Base-by-base conservation (phyloP, 2,329 filamentous ascomycete genomes). In the Tricladium varicosporioides region DNA sequence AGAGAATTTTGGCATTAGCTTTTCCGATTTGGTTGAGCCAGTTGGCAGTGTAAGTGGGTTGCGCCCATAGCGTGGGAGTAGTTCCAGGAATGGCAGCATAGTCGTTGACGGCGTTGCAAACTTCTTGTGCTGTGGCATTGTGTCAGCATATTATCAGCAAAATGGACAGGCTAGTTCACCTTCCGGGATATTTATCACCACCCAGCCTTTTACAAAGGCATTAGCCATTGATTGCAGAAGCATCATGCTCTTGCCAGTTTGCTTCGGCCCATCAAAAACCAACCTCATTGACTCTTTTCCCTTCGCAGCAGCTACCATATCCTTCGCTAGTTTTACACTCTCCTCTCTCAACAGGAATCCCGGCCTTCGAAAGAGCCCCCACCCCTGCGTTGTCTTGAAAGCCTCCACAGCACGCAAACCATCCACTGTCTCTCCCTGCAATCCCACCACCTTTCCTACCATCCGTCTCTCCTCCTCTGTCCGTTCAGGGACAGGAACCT, bases 371-470 rank as follows among this genome's bases (percentile, higher is more conserved):
- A 97, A 99, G 67, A 96, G 76, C 58, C 81, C 83, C 92, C 94
- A 99, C 62, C 83, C 86, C 79, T 97, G 94, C 19, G 85, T 89
- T 18, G 85, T 80, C 81, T 96, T 96, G 80, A 99, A 99, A 2
- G 91, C 92, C 70, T 96, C 90, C 53, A 89, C 80, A n/a, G 86
- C 82, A 67, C 92, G 83, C 76, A 99, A 78, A 71, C 87, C 84
- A 75, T 96, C 92, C 51, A 97, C 81, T 51, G 91, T 76, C 1
- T 76, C 74, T 44, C 85, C 83, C 7, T 88, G 85, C 27, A 97
- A 74, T 1, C 83, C 83, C 52, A 91, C 75, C 31, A 97, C 82
- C 59, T 81, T 81, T 36, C 89, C 91, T 9, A 81, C 75, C 51
- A 82, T 78, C 76, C 31, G 76, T 5, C 15, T 15, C 22, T 27